Conservation (phyloP, 345 rosid species). For the Acer campestre region DNA sequence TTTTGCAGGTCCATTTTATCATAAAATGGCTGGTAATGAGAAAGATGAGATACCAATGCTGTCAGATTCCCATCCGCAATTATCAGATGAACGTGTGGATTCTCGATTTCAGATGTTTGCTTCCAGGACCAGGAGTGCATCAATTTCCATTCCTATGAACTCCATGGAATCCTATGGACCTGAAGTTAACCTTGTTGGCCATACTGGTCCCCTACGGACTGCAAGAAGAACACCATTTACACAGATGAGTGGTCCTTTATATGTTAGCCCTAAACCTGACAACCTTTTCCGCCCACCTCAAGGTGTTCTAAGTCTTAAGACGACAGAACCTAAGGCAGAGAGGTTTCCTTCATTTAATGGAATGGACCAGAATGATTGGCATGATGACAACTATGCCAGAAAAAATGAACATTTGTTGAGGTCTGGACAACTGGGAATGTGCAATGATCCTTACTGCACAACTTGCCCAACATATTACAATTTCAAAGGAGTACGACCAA, state of each 20-base stretch:
- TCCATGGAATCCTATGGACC: constrained; percentile 49
- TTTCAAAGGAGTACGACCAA: constrained; percentile 38
- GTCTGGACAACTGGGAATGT: constrained; percentile 87
- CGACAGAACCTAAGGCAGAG: constrained; percentile 38
- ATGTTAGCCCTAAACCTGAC: constrained; percentile 39
- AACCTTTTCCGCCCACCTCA: constrained; percentile 31
- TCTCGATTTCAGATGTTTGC: constrained; percentile 39
- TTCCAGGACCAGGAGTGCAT: constrained; percentile 59
- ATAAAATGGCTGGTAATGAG: constrained; percentile 50
- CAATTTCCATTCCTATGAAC: constrained; percentile 55
- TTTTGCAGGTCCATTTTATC: constrained; percentile 25
- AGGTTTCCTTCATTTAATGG: constrained; percentile 41
- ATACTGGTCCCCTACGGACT: constrained; percentile 82
- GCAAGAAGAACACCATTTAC: constrained; percentile 50
- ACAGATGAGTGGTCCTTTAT: constrained; percentile 80
- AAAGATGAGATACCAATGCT: constrained; percentile 75
- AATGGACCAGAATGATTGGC: constrained; percentile 42
- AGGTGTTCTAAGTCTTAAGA: constrained; percentile 23
- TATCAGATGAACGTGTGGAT: constrained; percentile 31
- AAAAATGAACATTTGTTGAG: constrained; percentile 72
- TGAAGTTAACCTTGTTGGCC: constrained; percentile 50
- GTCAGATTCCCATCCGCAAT: constrained; percentile 36
- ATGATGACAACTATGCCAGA: constrained; percentile 35
- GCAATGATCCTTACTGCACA: constrained; percentile 92
- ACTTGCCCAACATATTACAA: constrained; percentile 77